Percentiles rank a stretch among this genome's conserved stretches.
phyloP scores from a whole-genome alignment of 345 rosid genomes.

The Eucalyptus regnans region DNA sequence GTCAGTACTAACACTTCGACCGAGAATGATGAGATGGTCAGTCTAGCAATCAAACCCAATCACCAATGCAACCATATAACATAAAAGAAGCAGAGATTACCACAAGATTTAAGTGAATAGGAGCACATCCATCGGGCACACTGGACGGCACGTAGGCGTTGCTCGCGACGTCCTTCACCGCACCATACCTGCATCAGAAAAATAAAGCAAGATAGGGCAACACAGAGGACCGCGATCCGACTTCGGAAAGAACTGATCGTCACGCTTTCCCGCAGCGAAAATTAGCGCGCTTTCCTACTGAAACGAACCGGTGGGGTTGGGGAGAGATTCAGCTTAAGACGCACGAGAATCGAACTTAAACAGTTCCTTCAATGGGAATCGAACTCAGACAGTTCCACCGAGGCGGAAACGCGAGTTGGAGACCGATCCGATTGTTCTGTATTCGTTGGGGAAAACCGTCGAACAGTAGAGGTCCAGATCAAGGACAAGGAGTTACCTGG shows the following conservation, averaged over 20 bases:
- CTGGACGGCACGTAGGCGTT: slow-evolving; percentile 21
- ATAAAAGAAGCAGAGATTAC: slow-evolving; percentile 14
- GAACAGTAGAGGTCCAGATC: not conserved
- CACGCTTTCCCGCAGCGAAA: not conserved
- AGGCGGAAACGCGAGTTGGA: not conserved
- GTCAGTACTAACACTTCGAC: not conserved
- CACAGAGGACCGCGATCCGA: not conserved
- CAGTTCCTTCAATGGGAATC: not conserved
- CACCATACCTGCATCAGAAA: slow-evolving; percentile 53
- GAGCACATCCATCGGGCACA: slow-evolving; percentile 53
- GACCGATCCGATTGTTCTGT: no score
- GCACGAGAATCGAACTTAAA: not conserved
- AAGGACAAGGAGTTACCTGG: not conserved
- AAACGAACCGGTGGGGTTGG: not conserved
- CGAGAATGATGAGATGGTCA: not conserved
- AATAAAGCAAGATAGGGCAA: not conserved
- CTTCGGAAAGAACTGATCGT: not conserved
- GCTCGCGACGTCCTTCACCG: slow-evolving; percentile 32
- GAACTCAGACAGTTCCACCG: not conserved
- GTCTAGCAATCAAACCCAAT: not conserved
- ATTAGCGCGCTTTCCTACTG: not conserved
- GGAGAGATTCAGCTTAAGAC: not conserved
- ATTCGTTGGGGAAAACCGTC: no score
- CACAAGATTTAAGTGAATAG: slow-evolving; percentile 94
- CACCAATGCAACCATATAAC: not conserved